Percentiles rank a stretch among this genome's conserved stretches.
phyloP scores from a whole-genome alignment of 805 yeast species.

The Wickerhamomyces queroliae region DNA sequence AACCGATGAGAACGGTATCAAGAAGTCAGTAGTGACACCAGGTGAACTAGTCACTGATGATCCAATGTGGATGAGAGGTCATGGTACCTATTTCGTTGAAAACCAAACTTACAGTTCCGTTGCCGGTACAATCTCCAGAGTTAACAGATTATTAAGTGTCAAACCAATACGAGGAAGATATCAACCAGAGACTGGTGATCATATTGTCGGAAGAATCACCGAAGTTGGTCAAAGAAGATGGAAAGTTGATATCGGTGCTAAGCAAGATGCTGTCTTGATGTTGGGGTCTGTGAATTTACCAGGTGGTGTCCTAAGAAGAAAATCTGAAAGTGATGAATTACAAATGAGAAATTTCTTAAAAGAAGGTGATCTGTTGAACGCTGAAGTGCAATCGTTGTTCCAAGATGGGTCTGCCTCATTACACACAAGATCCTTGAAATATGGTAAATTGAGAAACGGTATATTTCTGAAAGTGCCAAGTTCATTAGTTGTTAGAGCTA shows the following conservation, averaged over 20 bases:
- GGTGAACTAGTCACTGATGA: slow-evolving; percentile 96
- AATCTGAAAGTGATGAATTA: slow-evolving; percentile 90
- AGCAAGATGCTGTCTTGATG: slow-evolving; percentile 86
- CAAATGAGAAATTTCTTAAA: slow-evolving; percentile 92
- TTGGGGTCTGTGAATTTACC: slow-evolving; percentile 95
- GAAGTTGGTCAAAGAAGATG: slow-evolving; percentile 93
- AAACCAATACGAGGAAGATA: slow-evolving; percentile 83
- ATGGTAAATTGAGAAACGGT: slow-evolving; percentile 94
- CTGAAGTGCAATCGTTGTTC: slow-evolving; percentile 89
- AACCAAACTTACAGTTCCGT: slow-evolving; percentile 83
- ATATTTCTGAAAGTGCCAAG: slow-evolving; percentile 76
- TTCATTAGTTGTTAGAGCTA: slow-evolving; percentile 75
- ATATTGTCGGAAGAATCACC: slow-evolving; percentile 86
- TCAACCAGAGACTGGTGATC: slow-evolving; percentile 94
- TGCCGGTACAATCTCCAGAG: slow-evolving; percentile 84
- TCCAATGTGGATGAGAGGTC: slow-evolving; percentile 97
- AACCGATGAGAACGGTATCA: slow-evolving; percentile 23
- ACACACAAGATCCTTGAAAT: slow-evolving; percentile 92
- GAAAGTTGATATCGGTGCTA: slow-evolving; percentile 96
- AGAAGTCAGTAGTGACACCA: slow-evolving; percentile 68
- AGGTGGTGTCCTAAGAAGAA: slow-evolving; percentile 92
- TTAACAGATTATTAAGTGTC: slow-evolving; percentile 82
- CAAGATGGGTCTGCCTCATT: slow-evolving; percentile 89
- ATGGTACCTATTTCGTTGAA: slow-evolving; percentile 82
- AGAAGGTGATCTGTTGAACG: slow-evolving; percentile 93